Base-by-base conservation (phyloP, 352 stramenopile genomes). In the Aphanomyces cochlioides region DNA sequence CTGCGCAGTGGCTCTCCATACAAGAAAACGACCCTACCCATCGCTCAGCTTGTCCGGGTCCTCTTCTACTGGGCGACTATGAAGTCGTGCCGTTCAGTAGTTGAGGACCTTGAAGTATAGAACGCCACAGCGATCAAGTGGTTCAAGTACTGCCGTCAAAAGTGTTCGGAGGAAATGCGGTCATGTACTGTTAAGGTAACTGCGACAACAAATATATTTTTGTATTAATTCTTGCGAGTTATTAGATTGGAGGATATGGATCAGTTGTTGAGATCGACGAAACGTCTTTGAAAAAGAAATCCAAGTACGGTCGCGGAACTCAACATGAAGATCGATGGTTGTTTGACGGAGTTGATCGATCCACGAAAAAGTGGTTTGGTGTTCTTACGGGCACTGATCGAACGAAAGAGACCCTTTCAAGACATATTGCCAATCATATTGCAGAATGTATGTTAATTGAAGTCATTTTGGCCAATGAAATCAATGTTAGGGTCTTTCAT, bases 271-370 rank as follows among this genome's bases (percentile, higher is more conserved):
- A 28, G 28, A 28, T 28, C 28, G 28, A 28, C 28, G 13, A 53
- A 53, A 53, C 45, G 13, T 53, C 45, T 15, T n/a, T 53, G 45
- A 53, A 53, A 19, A 53, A 53, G n/a, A 53, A 53, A 53, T 53
- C 45, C 13, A 53, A 53, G 45, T 53, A 53, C 45, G n/a, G n/a
- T 19, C 45, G 45, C 1, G 45, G 45, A 15, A 53, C 45, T 19
- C 45, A 19, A 15, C 45, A 53, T 19, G 45, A 53, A 53, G 45
- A 53, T 53, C n/a, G n/a, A 1, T 53, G 45, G 45, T 19, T 53
- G 13, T 53, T 53, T 53, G 45, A 2, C 45, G 45, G 45, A n/a
- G 45, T 53, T n/a, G 45, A 53, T 19, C 45, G 45, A n/a, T 53
- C 45, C 45, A 53, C 45, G 2, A 53, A 53, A 19, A 15, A 53